Percentiles rank a stretch among this genome's conserved stretches.
phyloP scores from a whole-genome alignment of 164 flowering plant genomes.

The Chimonanthus praecox region DNA sequence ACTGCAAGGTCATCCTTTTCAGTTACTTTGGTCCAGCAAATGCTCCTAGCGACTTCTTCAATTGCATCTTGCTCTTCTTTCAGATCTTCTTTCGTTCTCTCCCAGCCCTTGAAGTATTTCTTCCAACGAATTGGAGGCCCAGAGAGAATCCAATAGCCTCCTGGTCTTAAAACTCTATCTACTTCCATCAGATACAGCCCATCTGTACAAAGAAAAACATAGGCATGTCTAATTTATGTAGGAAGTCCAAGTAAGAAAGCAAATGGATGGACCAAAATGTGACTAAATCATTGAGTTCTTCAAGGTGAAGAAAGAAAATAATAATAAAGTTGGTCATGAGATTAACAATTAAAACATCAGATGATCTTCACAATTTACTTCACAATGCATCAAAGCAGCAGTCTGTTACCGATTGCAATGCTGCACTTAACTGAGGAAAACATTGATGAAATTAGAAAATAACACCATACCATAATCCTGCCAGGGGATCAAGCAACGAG shows the following conservation, averaged over 20 bases:
- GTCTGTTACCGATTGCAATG: background rate
- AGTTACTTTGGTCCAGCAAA: conserved; percentile 83
- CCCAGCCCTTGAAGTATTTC: conserved; percentile 92
- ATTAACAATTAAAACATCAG: background rate
- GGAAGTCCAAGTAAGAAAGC: conserved; percentile 4
- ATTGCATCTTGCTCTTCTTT: conserved; percentile 79
- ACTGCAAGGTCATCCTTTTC: conserved; percentile 71
- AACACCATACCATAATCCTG: conserved; percentile 54
- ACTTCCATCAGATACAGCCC: conserved; percentile 81
- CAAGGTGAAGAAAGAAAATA: background rate
- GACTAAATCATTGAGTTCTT: background rate
- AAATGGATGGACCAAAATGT: conserved; percentile 54
- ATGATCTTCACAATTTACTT: background rate
- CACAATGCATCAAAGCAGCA: background rate
- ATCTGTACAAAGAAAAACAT: conserved; percentile 31
- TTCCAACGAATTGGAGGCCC: conserved; percentile 94
- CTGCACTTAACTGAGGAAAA: background rate
- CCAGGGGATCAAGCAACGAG: conserved; percentile 89
- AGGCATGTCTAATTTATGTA: background rate
- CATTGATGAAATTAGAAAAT: background rate
- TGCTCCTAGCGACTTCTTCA: conserved; percentile 61
- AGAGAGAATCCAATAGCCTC: conserved; percentile 94
- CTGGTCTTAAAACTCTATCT: conserved; percentile 84
- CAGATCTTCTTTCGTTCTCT: conserved; percentile 78
- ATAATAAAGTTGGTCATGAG: background rate